Conservation (phyloP, 2,329 filamentous ascomycete genomes). For the Xylariaceae sp. region DNA sequence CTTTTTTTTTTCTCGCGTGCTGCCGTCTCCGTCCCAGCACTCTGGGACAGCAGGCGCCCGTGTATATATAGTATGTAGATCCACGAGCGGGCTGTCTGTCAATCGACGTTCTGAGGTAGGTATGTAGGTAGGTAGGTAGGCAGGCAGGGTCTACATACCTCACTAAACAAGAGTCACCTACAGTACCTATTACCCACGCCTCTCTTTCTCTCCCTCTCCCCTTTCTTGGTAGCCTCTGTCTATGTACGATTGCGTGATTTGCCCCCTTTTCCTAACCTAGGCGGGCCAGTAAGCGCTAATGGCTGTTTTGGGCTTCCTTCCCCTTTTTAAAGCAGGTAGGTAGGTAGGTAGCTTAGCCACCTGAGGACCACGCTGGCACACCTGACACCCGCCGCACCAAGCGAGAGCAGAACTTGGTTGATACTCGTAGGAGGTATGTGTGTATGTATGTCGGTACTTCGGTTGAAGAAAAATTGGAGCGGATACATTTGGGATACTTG, state of each 20-base stretch:
- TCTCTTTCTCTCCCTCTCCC: no score
- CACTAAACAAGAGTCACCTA: background rate
- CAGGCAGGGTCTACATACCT: no score
- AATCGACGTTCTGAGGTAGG: background rate
- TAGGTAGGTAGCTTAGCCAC: no score
- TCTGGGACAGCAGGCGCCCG: background rate
- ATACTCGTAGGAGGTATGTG: no score
- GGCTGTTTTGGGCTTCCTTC: background rate
- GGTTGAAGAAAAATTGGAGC: background rate
- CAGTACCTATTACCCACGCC: no score
- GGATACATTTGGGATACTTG: background rate
- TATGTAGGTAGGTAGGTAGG: background rate
- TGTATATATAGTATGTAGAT: background rate
- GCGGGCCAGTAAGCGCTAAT: slow-evolving; percentile 26
- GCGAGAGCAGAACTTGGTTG: background rate
- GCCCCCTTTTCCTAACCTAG: slow-evolving; percentile 1
- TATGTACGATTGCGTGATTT: slow-evolving; percentile 23
- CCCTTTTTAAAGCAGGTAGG: slow-evolving; percentile 7
- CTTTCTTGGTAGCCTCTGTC: background rate
- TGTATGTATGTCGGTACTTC: background rate
- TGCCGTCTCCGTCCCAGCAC: background rate
- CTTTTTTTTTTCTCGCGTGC: background rate
- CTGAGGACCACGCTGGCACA: background rate
- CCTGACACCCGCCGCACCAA: background rate
- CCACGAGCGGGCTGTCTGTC: background rate